Evolutionary conservation across 805 yeast species (phyloP), one percentile per base, ranked within the genome.

Genomic region (Nakazawaea ernobii): DNA sequence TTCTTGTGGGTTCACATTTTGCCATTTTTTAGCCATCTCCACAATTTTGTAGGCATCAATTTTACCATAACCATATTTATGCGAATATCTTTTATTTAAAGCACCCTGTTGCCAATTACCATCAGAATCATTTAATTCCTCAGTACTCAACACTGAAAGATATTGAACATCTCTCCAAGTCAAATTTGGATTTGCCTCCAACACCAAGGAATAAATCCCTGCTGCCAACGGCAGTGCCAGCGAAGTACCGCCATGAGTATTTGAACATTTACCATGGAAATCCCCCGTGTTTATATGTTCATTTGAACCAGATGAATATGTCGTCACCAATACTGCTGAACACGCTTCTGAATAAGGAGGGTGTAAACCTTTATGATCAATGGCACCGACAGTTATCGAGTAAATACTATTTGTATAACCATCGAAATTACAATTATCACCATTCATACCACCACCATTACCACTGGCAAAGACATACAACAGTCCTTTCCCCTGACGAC

Each of bases 191-290:
- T 95, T 86, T 3, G 84, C 90, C 55, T 84, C 82, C 43, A 94
- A 69, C 2, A 87, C 87, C 45, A 94, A 70, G 0, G 97, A 79
- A 61, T 86, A 89, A 1, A 94, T 75, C n/a, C 98, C 99, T 0
- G 98, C 97, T 0, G 97, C 98, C 48, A 94, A 73, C 0, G 99
- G 99, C 0, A 99, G 99, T 13, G 99, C 97, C 0, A 99, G 99
- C 20, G 98, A 92, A 0, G 99, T 94, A 17, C 99, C 99, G 9
- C 97, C 97, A 63, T 94, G 99, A 26, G 56, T 63, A 35, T 74
- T 74, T 1, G 95, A 70, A 64, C 99, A 94, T 54, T 69, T 65
- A 6, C 75, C 74, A 43, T 81, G 72, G 38, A 87, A 74, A 61
- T 87, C 96, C 1, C 97, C 86, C 6, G 98, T 86, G 59, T 86